Evolutionary conservation across 441 rosid species (phyloP), one percentile per base, ranked within the genome.

Genomic region (Hura crepitans): DNA sequence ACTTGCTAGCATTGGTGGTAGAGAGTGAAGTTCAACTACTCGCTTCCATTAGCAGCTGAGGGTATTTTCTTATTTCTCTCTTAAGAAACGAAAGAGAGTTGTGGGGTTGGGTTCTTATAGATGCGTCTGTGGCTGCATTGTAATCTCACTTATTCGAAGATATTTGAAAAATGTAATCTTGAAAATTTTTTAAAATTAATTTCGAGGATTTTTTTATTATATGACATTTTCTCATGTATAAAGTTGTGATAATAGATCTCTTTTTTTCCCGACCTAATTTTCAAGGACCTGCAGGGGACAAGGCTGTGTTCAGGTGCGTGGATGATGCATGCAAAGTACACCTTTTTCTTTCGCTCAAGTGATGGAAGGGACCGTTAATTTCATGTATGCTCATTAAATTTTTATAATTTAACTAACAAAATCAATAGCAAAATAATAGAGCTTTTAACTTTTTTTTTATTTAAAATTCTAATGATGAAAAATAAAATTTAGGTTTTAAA

Each of bases 11-110:
- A 50, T 20, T n/a, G 46, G 46, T 37, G n/a, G 27, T 51, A 7
- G 27, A 2, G n/a, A 53, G 45, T 46, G 39, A 28, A 7, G 13
- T 22, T 30, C 8, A 11, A 42, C 12, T 42, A 0, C 15, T 22
- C 71, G 70, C 72, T 75, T 75, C 53, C 22, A 8, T 39, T 56
- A 46, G 25, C 28, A 39, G 51, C 37, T 35, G 15, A 49, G 69
- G 14, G 14, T 33, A 5, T n/a, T 33, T 49, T 57, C 37, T 14
- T 35, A 42, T 62, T 14, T 15, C 43, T 18, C 14, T 61, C 49
- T 33, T 4, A 17, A 27, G 67, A 68, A 53, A 13, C 51, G 50
- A 39, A 62, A 68, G 53, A 49, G 58, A 55, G 30, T 22, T 43
- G 51, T 54, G 63, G 54, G 25, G 37, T 68, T 69, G 65, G 13